Evolutionary conservation across 2,329 filamentous ascomycete genomes (phyloP).

Genomic region (Ramularia endophylla): DNA sequence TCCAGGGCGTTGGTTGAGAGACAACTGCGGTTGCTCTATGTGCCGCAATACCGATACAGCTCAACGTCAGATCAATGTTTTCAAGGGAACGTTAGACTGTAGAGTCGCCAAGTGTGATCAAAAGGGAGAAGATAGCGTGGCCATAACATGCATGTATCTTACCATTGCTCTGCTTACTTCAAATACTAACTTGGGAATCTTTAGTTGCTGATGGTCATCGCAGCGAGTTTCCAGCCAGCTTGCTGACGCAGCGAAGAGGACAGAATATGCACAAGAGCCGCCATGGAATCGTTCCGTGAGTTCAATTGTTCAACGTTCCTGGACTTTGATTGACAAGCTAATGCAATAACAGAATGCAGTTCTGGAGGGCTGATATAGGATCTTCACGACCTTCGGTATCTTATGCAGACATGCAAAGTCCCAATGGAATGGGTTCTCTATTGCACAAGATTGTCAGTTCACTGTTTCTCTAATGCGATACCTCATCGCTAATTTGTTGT

Average conservation of each 20-base stretch:
- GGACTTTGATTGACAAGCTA: slow-evolving; percentile 2
- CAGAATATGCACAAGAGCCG: slow-evolving; percentile 12
- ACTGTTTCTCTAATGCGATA: neutral
- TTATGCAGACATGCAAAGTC: slow-evolving; percentile 14
- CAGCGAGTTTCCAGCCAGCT: slow-evolving; percentile 11
- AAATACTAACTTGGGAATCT: neutral
- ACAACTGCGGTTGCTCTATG: slow-evolving; percentile 24
- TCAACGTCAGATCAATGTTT: slow-evolving; percentile 28
- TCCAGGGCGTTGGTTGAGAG: slow-evolving; percentile 19
- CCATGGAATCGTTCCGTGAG: slow-evolving; percentile 14
- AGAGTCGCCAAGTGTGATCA: slow-evolving; percentile 12
- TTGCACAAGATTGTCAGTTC: slow-evolving; percentile 20
- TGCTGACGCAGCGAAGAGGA: slow-evolving; percentile 10
- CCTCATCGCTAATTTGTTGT: neutral
- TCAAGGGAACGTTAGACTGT: slow-evolving; percentile 12
- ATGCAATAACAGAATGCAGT: slow-evolving; percentile 5
- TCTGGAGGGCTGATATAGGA: slow-evolving; percentile 24
- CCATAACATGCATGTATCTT: slow-evolving; percentile 16
- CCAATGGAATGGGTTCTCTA: slow-evolving; percentile 21
- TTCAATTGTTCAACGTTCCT: neutral
- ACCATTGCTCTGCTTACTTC: neutral
- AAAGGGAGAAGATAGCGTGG: slow-evolving; percentile 3
- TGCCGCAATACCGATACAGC: slow-evolving; percentile 27
- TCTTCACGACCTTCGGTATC: slow-evolving; percentile 22
- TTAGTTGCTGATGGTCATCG: slow-evolving; percentile 21